Evolutionary conservation across 768 basidiomycete genomes (phyloP), one percentile per base, ranked within the genome.

Genomic region (Tremella fuciformis): DNA sequence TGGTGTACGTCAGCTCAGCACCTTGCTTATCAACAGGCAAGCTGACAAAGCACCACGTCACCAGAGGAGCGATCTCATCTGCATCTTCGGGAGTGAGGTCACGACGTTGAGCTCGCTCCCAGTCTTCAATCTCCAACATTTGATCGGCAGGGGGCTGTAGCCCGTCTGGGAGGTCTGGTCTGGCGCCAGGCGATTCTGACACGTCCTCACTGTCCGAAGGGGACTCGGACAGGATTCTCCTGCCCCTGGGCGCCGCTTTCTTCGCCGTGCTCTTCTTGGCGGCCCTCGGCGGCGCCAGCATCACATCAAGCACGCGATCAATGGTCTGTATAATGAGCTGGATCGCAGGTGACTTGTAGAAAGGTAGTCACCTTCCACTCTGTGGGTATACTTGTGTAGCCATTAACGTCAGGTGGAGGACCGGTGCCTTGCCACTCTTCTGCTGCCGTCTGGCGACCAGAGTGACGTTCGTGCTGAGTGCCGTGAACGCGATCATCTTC

Each of bases 241-340:
- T 34, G 6, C 29, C 29, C 11, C 54, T 57, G 57, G 57, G 71
- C 15, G 37, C 11, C 29, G 29, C 29, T 41, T 55, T 61, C n/a
- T 38, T 52, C 34, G n/a, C 21, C 8, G 25, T 54, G 52, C 50
- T 60, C 53, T 77, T 65, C 48, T 64, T 67, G 67, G 76, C 73
- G 50, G 58, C 34, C 1, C 51, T 67, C 63, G 84, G 81, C 47
- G 78, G 78, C 83, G 87, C 86, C 16, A 93, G 76, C 42, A 84
- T 77, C 21, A 92, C 79, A 65, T 96, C 90, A 34, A 99, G 80
- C 24, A 98, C 81, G n/a, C 93, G 86, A 69, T 94, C 92, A n/a
- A 91, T 81, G 0, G 87, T 90, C 76, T 85, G 51, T 39, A 3
- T 26, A 8, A 9, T 46, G 16, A 41, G 58, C 18, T 16, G 8